Base-by-base conservation (phyloP, 2,329 filamentous ascomycete genomes). In the Sporothrix brasiliensis region DNA sequence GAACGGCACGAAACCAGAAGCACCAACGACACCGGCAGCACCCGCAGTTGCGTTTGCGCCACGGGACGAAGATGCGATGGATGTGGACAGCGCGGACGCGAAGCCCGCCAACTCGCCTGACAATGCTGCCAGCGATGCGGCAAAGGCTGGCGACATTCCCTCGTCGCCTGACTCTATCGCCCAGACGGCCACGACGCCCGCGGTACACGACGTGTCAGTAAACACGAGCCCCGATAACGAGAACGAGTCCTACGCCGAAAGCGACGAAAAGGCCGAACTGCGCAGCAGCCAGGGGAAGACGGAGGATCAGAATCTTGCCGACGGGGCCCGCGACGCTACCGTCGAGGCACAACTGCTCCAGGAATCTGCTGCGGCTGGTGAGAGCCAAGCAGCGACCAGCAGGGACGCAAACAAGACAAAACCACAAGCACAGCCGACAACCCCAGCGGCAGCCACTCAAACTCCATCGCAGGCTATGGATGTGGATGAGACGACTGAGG, bases 181-280 rank as follows among this genome's bases (percentile, higher is more conserved):
- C 1, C 89, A 90, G 75, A 93, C 91, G 56, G 89, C 89, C 69
- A 88, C 90, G 27, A 95, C 92, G 0, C 91, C 92, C 1, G 86
- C 85, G 49, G 84, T 89, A 52, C 86, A 89, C 72, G 87, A 90
- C 73, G 86, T 84, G 7, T 93, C 91, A 1, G 88, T 91, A 0
- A 89, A 91, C 74, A 93, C 91, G 1, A 93, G 91, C 75, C 89
- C 91, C 1, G 91, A 91, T 69, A 87, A 90, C 69, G 90, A 93
- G 65, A 85, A 83, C 21, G 82, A 86, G 63, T 84, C 86, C 56
- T 87, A 86, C 74, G 78, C 83, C 19, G 83, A 88, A 72, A 83
- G 83, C 72, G 81, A 74, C 75, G 81, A 76, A 76, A 82, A 75
- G 76, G 78, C 71, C 63, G 76, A 79, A 79, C 63, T 75, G 77